Conservation (phyloP, 1,284 basidiomycete species). For the Meira nashicola region DNA sequence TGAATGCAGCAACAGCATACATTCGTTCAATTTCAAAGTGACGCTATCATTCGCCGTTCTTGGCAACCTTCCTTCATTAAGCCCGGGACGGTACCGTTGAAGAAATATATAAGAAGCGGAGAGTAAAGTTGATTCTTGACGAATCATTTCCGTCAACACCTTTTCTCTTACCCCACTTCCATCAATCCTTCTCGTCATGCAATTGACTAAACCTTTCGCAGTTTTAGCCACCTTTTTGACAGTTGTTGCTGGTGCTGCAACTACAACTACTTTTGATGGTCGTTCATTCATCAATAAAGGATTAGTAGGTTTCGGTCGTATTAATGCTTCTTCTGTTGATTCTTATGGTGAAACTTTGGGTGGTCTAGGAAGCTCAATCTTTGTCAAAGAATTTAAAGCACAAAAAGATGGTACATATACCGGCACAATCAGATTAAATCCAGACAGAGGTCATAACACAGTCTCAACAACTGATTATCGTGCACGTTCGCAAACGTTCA, state of each 20-base stretch:
- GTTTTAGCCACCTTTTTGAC: constrained; percentile 2
- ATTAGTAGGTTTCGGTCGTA: constrained; percentile 52
- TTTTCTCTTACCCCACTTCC: background rate
- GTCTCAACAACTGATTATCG: constrained; percentile 62
- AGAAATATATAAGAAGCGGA: no score
- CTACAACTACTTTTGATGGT: constrained; percentile 12
- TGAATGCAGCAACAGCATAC: no score
- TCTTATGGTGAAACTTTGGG: constrained; percentile 51
- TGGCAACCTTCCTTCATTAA: no score
- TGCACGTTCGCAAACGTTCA: constrained; percentile 60
- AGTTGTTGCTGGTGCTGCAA: background rate
- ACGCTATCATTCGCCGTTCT: no score
- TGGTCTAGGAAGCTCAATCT: constrained; percentile 42
- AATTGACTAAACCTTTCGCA: background rate
- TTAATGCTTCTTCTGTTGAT: constrained; percentile 41
- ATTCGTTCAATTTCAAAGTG: no score
- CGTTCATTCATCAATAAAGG: constrained; percentile 48
- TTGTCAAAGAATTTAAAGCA: constrained; percentile 22
- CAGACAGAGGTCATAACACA: constrained; percentile 59
- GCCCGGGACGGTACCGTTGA: no score
- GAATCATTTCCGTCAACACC: no score
- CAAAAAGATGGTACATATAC: constrained; percentile 46
- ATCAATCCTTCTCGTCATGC: background rate
- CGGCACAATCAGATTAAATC: constrained; percentile 59
- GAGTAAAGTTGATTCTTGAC: no score